These are phyloP conservation scores for Candida wancherniae DNA, from an alignment of 805 yeast species.

Conservation along the genomic window DNA sequence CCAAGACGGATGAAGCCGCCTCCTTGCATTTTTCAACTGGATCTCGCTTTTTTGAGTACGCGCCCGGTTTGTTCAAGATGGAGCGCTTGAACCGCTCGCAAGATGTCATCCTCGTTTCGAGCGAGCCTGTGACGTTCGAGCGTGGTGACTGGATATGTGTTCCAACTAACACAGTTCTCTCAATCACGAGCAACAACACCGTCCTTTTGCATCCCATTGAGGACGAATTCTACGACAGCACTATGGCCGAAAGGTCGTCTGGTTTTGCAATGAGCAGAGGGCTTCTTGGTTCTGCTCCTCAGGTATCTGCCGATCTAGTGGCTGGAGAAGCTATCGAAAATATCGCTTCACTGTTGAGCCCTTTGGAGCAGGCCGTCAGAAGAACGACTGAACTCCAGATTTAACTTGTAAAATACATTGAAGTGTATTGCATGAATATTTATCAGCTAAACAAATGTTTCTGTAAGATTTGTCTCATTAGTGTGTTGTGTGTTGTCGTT, in stretches of 20 bases:
- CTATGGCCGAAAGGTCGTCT: conserved; percentile 64
- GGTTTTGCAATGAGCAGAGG: conserved; percentile 88
- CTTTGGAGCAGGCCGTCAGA: conserved; percentile 36
- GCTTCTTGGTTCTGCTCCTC: conserved; percentile 86
- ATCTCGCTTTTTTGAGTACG: conserved; percentile 81
- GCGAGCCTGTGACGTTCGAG: conserved; percentile 95
- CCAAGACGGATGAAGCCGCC: conserved; percentile 92
- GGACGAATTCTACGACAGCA: conserved; percentile 81
- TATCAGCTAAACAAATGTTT: too few species aligned
- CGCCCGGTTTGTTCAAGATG: conserved; percentile 90
- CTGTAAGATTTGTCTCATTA: too few species aligned
- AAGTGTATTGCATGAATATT: too few species aligned
- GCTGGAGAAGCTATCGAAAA: conserved; percentile 18
- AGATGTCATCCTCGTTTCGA: conserved; percentile 93
- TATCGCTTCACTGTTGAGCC: conserved; percentile 28
- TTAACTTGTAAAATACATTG: too few species aligned
- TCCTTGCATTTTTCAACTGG: conserved; percentile 94
- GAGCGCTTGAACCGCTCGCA: conserved; percentile 90
- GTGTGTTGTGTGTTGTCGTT: too few species aligned
- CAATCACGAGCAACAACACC: conserved; percentile 73
- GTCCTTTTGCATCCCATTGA: conserved; percentile 85
- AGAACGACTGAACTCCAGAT: conserved; percentile 15
- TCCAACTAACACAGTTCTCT: conserved; percentile 83
- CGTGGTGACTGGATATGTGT: conserved; percentile 97
- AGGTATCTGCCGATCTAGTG: conserved; percentile 30